Base-by-base conservation (phyloP, 176 grass and related monocot species). In the Zizania latifolia region DNA sequence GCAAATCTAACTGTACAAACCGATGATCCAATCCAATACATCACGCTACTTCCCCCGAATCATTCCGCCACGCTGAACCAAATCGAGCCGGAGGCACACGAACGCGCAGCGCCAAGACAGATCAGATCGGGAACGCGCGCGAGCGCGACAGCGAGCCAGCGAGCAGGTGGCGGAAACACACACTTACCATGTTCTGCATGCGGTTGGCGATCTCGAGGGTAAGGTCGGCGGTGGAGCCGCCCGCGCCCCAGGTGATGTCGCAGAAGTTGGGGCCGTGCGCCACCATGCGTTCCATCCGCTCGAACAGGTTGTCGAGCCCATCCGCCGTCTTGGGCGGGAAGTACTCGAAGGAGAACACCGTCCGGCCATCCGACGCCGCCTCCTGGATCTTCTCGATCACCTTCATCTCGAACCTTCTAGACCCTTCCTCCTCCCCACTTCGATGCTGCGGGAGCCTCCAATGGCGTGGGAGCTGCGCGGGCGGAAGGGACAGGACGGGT, bases 191-290 rank as follows among this genome's bases (percentile, higher is more conserved):
- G 86, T 96, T 96, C 82, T 96, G 92, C 92, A 96, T 96, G 11
- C 88, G 89, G 53, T 89, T 89, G 60, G 89, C 31, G 79, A 96
- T 96, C 33, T 92, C 89, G 80, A 96, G 92, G 69, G 92, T 96
- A 63, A 92, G 68, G 22, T 96, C 92, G 72, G 92, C 92, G 69
- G 92, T 96, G 82, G 89, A 92, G 16, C 92, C 92, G 9, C 89
- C 92, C 22, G 92, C 92, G 72, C 88, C 92, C 92, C 92, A 96
- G 72, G 92, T 96, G 86, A 96, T 96, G 89, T 96, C 92, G 86
- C 92, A 89, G 86, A 96, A 96, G 73, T 70, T 19, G 0, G 92
- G 89, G 53, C 90, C 88, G 83, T 96, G 89, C 54, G 86, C 75
- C 54, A 96, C 92, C 92, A 96, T 96, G 58, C 92, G 85, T 65